phyloP scores from a whole-genome alignment of 2,329 filamentous ascomycete genomes.

The Coniochaeta pulveracea region DNA sequence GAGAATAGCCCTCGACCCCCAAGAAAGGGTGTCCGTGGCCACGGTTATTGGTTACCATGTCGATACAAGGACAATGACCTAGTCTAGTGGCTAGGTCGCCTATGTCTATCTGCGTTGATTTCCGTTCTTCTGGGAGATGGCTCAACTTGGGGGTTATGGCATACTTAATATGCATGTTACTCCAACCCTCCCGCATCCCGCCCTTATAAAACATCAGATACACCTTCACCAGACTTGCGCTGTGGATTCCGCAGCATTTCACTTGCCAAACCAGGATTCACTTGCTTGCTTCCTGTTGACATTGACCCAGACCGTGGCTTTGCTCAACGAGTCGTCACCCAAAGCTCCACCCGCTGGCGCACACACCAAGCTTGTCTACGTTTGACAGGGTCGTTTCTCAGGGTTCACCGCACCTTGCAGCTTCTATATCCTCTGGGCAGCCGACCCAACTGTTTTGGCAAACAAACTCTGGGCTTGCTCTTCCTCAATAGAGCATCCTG shows the following conservation, averaged over 20 bases:
- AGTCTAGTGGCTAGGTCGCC: neutral
- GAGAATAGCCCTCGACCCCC: neutral
- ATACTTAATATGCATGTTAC: neutral
- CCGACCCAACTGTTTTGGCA: neutral
- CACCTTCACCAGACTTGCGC: neutral
- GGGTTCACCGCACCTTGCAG: neutral
- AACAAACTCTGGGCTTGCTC: neutral
- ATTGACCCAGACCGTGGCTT: too few species aligned
- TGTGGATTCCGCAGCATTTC: neutral
- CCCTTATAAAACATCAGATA: neutral
- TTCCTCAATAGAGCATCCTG: slow-evolving; percentile 1
- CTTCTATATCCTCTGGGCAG: slow-evolving; percentile 1
- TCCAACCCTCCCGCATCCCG: neutral
- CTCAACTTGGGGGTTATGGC: neutral
- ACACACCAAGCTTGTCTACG: neutral
- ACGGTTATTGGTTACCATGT: neutral
- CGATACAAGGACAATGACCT: neutral
- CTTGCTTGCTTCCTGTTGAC: neutral
- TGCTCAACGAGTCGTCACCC: slow-evolving; percentile 4
- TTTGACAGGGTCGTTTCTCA: neutral
- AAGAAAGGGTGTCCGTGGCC: neutral
- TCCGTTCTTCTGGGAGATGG: too few species aligned
- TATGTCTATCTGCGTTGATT: too few species aligned
- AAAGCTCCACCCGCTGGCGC: neutral
- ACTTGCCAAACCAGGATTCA: neutral